Percentiles rank a stretch among this genome's conserved stretches.
phyloP scores from a whole-genome alignment of 441 rosid genomes.

The Cnidoscolus chayamansa region DNA sequence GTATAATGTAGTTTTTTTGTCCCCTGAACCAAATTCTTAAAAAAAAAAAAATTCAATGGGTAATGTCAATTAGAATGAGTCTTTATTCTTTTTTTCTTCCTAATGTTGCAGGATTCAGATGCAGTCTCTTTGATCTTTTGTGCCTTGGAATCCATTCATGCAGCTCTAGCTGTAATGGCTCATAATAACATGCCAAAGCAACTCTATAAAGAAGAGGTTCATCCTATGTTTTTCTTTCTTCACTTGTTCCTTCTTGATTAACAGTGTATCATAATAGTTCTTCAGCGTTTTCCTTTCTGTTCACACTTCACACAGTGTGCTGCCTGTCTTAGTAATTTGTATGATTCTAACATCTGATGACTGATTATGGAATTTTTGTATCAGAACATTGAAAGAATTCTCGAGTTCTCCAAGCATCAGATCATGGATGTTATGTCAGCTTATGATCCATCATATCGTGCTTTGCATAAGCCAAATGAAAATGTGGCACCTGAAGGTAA shows the following conservation, averaged over 20 bases:
- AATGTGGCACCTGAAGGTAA: conserved; percentile 75
- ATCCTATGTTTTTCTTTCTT: conserved; percentile 16
- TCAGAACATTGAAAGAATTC: conserved; percentile 93
- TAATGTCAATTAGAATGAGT: too few species aligned
- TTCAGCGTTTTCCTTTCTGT: background rate
- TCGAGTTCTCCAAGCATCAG: conserved; percentile 94
- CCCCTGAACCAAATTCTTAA: too few species aligned
- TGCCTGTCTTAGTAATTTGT: conserved; percentile 15
- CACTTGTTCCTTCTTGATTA: conserved; percentile 16
- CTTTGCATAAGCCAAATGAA: conserved; percentile 76
- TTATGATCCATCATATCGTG: conserved; percentile 87
- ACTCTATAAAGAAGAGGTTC: conserved; percentile 94
- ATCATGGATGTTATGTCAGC: conserved; percentile 84
- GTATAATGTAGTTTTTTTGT: background rate
- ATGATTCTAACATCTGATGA: conserved; percentile 10
- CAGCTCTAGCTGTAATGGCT: conserved; percentile 86
- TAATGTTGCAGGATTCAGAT: conserved; percentile 73
- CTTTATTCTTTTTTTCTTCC: background rate
- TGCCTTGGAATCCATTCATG: conserved; percentile 96
- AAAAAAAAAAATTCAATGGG: too few species aligned
- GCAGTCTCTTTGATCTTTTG: conserved; percentile 57
- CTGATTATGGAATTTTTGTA: conserved; percentile 22
- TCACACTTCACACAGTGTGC: background rate
- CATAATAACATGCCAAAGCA: conserved; percentile 92
- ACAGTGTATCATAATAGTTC: background rate